Evolutionary conservation across 2,329 filamentous ascomycete species (phyloP), one percentile per base, ranked within the genome.

Genomic region (Colletotrichum sp.): DNA sequence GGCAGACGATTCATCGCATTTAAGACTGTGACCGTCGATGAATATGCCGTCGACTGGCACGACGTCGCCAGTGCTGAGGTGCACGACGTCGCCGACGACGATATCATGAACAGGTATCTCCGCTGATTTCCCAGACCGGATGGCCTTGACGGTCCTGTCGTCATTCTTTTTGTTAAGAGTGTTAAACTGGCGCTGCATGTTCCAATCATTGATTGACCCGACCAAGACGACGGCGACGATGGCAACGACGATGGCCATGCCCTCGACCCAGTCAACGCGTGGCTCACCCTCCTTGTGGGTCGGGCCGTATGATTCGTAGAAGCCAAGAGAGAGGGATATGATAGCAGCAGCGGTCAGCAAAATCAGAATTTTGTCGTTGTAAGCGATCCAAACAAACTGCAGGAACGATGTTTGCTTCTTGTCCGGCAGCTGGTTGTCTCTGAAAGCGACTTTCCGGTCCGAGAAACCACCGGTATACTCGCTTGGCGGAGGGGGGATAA

Each of bases 311-410:
- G 92, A 91, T 81, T 94, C 90, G 79, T 95, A 95, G 3, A 95
- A 85, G 12, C 94, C 93, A 13, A 95, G 86, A 10, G 91, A 92
- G 9, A 95, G 84, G 1, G 93, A 95, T 13, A 95, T 88, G 13
- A 92, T 86, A 2, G 93, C 94, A 12, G 93, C 93, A 44, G 92
- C 88, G 0, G 93, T 93, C 75, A 95, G 85, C 8, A 95, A 85
- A 52, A 95, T 93, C 52, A 95, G 89, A 44, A 95, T 92, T 78
- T 93, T 94, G 83, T 95, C 94, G 79, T 95, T 93, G 82, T 94
- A 94, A 4, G 93, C 92, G 77, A 90, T 90, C 93, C 93, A 95
- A 75, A 92, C 88, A 9, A 94, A 81, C 74, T 85, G 86, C 81
- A 90, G 87, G 55, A 94, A 88, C 3, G 90, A 88, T 13, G 90